Conservation (phyloP, 2,329 filamentous ascomycete genomes). For the Cordyceps javanica region DNA sequence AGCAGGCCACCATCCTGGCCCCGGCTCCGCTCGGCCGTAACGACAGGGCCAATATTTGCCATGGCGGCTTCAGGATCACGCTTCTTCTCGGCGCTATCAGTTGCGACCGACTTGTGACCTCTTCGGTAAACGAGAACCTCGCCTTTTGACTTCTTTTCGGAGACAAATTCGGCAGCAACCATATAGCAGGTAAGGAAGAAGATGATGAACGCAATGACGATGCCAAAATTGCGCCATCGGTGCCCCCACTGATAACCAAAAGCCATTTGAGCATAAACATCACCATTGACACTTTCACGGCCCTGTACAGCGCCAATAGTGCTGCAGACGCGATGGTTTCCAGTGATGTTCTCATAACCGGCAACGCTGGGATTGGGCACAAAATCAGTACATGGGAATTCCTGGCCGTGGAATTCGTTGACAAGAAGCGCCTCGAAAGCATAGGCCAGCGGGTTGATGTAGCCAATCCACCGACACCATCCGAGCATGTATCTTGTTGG, state of each 20-base stretch:
- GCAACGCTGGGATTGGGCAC: slow-evolving; percentile 35
- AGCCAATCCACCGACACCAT: slow-evolving; percentile 82
- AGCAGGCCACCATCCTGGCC: slow-evolving; percentile 37
- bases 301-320: slow-evolving; percentile 54
- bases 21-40: slow-evolving; percentile 37
- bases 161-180: slow-evolving; percentile 58
- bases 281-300: slow-evolving; percentile 45
- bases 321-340: slow-evolving; percentile 47
- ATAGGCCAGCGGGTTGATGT: slow-evolving; percentile 72
- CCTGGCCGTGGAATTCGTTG: slow-evolving; percentile 69
- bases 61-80: slow-evolving; percentile 52
- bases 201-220: slow-evolving; percentile 58
- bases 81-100: slow-evolving; percentile 54
- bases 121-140: slow-evolving; percentile 71
- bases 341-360: slow-evolving; percentile 30
- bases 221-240: slow-evolving; percentile 67
- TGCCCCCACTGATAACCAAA: slow-evolving; percentile 54
- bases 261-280: slow-evolving; percentile 46
- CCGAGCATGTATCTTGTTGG: slow-evolving; percentile 63
- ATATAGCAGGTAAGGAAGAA: slow-evolving; percentile 59
- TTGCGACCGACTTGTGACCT: slow-evolving; percentile 55
- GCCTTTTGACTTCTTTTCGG: slow-evolving; percentile 65
- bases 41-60: slow-evolving; percentile 42
- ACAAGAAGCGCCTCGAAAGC: slow-evolving; percentile 75
- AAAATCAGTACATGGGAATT: slow-evolving; percentile 47